Conservation (phyloP, 495 filamentous ascomycete genomes). For the Pseudevernia furfuracea region DNA sequence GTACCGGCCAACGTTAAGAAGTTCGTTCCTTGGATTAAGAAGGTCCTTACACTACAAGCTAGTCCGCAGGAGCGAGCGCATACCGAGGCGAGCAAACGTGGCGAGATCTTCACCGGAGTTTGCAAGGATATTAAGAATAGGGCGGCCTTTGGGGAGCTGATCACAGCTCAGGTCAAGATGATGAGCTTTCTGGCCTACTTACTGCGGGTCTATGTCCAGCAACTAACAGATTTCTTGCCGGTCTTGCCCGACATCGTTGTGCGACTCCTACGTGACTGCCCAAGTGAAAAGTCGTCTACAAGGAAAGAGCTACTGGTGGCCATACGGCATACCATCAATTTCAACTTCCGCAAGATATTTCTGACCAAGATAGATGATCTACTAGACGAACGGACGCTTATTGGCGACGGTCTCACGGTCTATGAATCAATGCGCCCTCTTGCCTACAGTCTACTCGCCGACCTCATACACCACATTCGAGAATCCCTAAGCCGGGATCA, state of each 20-base stretch:
- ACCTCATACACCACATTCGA: conserved; percentile 94
- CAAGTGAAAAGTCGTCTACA: conserved; percentile 83
- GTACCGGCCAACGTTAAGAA: conserved; percentile 80
- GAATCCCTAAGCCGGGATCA: conserved; percentile 76
- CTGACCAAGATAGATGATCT: conserved; percentile 90
- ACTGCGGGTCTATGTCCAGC: conserved; percentile 76
- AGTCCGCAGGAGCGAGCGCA: conserved; percentile 91
- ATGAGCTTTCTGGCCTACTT: conserved; percentile 98
- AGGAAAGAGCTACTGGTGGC: conserved; percentile 94
- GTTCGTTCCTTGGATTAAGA: conserved; percentile 91
- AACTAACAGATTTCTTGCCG: conserved; percentile 82
- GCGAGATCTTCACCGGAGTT: conserved; percentile 82
- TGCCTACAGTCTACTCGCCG: conserved; percentile 96
- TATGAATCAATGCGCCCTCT: conserved; percentile 94
- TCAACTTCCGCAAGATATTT: conserved; percentile 95
- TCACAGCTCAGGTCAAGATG: conserved; percentile 96
- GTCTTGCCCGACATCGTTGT: conserved; percentile 87
- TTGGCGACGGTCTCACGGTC: conserved; percentile 92
- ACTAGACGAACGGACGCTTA: conserved; percentile 83
- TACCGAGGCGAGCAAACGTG: conserved; percentile 63
- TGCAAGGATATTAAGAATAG: conserved; percentile 91
- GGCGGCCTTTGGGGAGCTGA: conserved; percentile 92
- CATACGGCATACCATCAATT: conserved; percentile 97
- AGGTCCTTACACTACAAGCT: conserved; percentile 79
- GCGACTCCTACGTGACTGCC: conserved; percentile 85